Percentiles rank a stretch among this genome's conserved stretches.
These are phyloP conservation scores for Penicillium griseofulvum DNA, from an alignment of 2,329 filamentous ascomycete species.

Conservation along the genomic window DNA sequence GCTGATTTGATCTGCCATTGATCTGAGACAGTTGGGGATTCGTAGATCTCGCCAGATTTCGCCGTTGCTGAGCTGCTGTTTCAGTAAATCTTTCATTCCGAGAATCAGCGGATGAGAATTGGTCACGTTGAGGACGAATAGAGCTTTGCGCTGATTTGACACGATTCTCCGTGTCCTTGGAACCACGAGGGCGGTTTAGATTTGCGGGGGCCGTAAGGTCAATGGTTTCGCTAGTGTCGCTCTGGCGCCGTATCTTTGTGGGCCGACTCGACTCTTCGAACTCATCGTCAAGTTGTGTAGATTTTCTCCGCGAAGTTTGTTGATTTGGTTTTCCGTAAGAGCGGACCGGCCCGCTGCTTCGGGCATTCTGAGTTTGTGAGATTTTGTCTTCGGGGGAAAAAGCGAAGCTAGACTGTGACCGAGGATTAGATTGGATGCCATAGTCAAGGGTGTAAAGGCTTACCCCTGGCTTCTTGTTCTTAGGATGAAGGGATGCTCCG, in stretches of 20 bases:
- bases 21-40: background rate
- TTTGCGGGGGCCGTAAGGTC: constrained; percentile 1
- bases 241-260: constrained; percentile 31
- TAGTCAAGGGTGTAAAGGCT: background rate
- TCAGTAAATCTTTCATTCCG: constrained; percentile 26
- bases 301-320: background rate
- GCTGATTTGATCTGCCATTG: background rate
- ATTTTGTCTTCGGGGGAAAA: constrained; percentile 28
- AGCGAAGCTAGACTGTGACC: constrained; percentile 12
- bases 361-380: constrained; percentile 21
- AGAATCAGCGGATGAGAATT: constrained; percentile 8
- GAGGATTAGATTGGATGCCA: constrained; percentile 1
- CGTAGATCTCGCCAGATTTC: constrained; percentile 4
- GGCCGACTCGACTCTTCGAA: constrained; percentile 23
- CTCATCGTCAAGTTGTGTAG: constrained; percentile 10
- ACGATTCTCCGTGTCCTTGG: constrained; percentile 20
- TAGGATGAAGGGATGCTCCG: constrained; percentile 22
- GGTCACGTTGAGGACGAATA: background rate
- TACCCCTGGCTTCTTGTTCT: constrained; percentile 25
- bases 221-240: constrained; percentile 4
- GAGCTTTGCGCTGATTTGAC: constrained; percentile 7
- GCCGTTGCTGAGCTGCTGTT: constrained; percentile 26
- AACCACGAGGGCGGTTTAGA: constrained; percentile 16
- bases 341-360: constrained; percentile 35
- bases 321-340: constrained; percentile 21